Evolutionary conservation across 2,329 filamentous ascomycete species (phyloP).

Genomic region (Blumeriella jaapii): DNA sequence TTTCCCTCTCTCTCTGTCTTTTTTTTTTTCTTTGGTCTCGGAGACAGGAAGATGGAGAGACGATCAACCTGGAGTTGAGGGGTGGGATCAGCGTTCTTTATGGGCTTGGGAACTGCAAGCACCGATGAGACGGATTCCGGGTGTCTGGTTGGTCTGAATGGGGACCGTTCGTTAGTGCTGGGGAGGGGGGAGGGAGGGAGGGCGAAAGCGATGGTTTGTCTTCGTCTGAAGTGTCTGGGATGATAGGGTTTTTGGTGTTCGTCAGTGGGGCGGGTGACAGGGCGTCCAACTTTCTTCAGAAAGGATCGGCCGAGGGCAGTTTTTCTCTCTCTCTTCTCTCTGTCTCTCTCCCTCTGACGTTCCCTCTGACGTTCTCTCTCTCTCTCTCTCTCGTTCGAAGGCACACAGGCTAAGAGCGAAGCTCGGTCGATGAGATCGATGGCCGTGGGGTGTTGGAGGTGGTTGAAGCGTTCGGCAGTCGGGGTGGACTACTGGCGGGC

Average conservation of each 20-base stretch:
- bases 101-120: conserved; percentile 17
- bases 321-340: too few relatives aligned
- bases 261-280: conserved; percentile 7
- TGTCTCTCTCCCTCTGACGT: too few relatives aligned
- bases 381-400: too few relatives aligned
- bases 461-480: too few relatives aligned
- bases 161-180: not conserved
- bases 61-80: conserved; percentile 17
- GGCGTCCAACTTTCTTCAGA: conserved; percentile 4
- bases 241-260: conserved; percentile 2
- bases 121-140: conserved; percentile 13
- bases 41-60: conserved; percentile 15
- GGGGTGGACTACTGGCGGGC: too few relatives aligned
- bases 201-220: too few relatives aligned
- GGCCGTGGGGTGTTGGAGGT: too few relatives aligned
- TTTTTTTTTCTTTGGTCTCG: not conserved
- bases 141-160: conserved; percentile 16
- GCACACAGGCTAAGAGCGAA: too few relatives aligned
- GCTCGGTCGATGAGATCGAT: too few relatives aligned
- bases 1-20: conserved; percentile 13
- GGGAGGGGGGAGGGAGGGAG: not conserved
- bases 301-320: not conserved
- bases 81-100: conserved; percentile 28
- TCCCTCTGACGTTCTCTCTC: too few relatives aligned
- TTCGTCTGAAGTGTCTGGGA: conserved; percentile 7